phyloP scores from a whole-genome alignment of 2,329 filamentous ascomycete species.

The Colletotrichum navitas region DNA sequence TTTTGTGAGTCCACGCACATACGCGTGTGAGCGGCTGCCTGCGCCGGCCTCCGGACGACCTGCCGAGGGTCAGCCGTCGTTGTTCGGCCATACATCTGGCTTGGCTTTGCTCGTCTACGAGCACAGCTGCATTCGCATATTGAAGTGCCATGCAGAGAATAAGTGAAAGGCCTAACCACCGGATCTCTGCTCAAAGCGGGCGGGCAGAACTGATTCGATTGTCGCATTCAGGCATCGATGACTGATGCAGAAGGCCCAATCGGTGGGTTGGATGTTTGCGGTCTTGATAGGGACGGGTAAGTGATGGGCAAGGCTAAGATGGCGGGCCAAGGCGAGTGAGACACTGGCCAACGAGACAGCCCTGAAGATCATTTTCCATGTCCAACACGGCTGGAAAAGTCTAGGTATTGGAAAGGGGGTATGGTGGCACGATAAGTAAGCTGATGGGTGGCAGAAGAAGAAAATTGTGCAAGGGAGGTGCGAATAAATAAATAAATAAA shows the following conservation, averaged over 20 bases:
- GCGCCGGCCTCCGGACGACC: conserved; percentile 11
- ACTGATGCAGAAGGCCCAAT: conserved; percentile 21
- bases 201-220: background rate
- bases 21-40: background rate
- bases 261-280: conserved; percentile 23
- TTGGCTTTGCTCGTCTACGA: background rate
- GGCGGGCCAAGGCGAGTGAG: conserved; percentile 28
- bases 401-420: background rate
- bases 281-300: conserved; percentile 20
- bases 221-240: conserved; percentile 19
- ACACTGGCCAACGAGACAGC: conserved; percentile 8
- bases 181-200: conserved; percentile 4
- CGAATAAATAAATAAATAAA: background rate
- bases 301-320: conserved; percentile 27
- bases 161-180: conserved; percentile 6
- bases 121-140: conserved; percentile 3
- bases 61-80: conserved; percentile 1
- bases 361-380: conserved; percentile 35
- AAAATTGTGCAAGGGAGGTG: conserved; percentile 3
- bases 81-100: background rate
- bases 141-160: conserved; percentile 3
- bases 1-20: conserved; percentile 3
- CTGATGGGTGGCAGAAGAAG: background rate
- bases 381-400: conserved; percentile 3
- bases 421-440: background rate